Base-by-base conservation (phyloP, 2,329 filamentous ascomycete genomes). In the Claviceps arundinis region DNA sequence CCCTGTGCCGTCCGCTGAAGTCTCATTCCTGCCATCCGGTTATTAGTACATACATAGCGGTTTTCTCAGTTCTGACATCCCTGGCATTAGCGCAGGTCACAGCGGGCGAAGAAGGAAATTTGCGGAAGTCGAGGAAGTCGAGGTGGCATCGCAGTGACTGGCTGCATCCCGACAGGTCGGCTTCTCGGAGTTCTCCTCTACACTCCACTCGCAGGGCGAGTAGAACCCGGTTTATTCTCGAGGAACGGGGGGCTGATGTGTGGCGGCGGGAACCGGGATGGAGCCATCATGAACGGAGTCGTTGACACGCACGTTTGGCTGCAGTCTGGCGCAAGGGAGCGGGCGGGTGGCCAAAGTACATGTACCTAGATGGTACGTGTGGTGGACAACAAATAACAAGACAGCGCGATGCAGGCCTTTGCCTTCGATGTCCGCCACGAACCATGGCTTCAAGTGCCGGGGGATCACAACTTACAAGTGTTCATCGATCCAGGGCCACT, bases 141-240 rank as follows among this genome's bases (percentile, higher is more conserved):
- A 43, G 22, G 44, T 46, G 44, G 16, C 16, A 26, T 4, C 19
- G 40, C 40, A 42, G 40, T 42, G 6, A 40, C 19, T 43, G 41
- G 41, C 13, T n/a, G 42, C 14, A 45, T 26, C 42, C 42, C 62
- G 62, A 30, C 42, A 26, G 42, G 65, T 59, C 61, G 61, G 63
- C 55, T 62, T 64, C 60, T 63, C 64, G 64, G 59, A 62, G 66
- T 65, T 59, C 64, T 56, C 64, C 52, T 37, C 24, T 16, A n/a
- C 22, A 34, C 48, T 37, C 45, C 45, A 51, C 52, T 24, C 2
- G 43, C 48, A 47, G 37, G 30, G 52, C 47, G 14, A 40, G 5
- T 17, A 47, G 51, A 40, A 50, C 53, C 63, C 62, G 63, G 62
- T 64, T 64, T 64, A 56, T 65, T 65, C 62, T 64, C 63, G 63